A percentile compares a stretch with the other conserved stretches of the same genome.
phyloP scores from a whole-genome alignment of 768 basidiomycete genomes.

The Amanita rimosa region DNA sequence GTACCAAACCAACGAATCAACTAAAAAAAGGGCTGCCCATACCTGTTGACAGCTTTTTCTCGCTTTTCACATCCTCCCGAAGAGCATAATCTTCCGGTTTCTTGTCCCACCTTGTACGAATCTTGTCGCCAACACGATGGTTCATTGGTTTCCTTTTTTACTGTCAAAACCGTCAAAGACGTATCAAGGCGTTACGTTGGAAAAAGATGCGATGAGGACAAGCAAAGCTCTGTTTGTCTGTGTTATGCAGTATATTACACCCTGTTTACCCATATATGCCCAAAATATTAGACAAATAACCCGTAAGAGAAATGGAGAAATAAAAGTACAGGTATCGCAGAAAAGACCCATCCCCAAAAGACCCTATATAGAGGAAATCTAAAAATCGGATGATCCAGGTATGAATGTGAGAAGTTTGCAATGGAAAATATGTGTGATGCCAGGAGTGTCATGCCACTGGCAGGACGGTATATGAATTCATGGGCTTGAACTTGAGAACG shows the following conservation, averaged over 20 bases:
- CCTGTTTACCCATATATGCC: background rate
- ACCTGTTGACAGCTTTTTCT: background rate
- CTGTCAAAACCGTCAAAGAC: no score
- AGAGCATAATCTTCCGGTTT: background rate
- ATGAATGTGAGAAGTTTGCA: background rate
- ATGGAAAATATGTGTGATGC: no score
- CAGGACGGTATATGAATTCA: background rate
- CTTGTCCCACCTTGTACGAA: background rate
- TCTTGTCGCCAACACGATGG: background rate
- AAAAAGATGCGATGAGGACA: background rate
- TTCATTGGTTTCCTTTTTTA: background rate
- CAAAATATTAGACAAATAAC: constrained; percentile 1
- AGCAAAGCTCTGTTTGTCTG: background rate
- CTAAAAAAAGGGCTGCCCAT: no score
- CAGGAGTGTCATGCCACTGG: constrained; percentile 3
- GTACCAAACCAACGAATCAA: background rate
- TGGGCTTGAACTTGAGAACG: constrained; percentile 42
- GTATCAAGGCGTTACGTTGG: no score
- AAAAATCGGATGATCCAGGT: background rate
- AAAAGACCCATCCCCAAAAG: background rate
- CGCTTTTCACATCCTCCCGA: background rate
- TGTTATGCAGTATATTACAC: constrained; percentile 5
- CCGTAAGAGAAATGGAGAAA: background rate
- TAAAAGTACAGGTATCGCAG: background rate
- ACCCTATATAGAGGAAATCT: background rate